Evolutionary conservation across 2,329 filamentous ascomycete species (phyloP), one percentile per base, ranked within the genome.

Genomic region (Fusarium fracticaudum): DNA sequence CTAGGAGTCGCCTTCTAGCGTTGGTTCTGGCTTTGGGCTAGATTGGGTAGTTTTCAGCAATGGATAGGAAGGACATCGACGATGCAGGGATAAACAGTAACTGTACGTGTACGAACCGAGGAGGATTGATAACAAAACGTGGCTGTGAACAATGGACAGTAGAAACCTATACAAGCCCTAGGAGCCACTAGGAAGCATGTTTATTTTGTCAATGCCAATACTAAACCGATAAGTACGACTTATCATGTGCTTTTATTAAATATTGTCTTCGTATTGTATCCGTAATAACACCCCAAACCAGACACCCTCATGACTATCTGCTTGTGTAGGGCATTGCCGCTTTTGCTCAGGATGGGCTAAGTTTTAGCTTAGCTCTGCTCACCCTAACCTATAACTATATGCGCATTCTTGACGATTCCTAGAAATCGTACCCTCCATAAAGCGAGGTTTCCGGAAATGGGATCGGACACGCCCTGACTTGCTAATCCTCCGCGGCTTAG

Each of bases 111-210:
- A 62, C 24, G 47, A 55, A 60, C 59, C 50, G 48, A 53, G 50
- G 58, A 29, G 59, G 60, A 35, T 26, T 40, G 41, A 47, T 24
- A 41, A 48, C 41, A 74, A 41, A 38, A 41, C 62, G 72, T n/a
- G 22, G 47, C 55, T 38, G 41, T 53, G 51, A 33, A 44, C 40
- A 60, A 55, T 48, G 37, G 53, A 55, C 44, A 26, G 57, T 31
- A 71, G 47, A 67, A 60, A 67, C 62, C 62, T 71, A 62, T 57
- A 71, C 67, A 43, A 69, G 51, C 47, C 60, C 71, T 72, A 69
- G 40, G 37, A 57, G 51, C 57, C 38, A 48, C 67, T 60, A 60
- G 72, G 67, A 57, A 68, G 33, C 62, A 68, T 64, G 31, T 68
- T 38, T 63, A 51, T 60, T 72, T 72, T 66, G 60, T 60, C 31